Percentiles rank a stretch among this genome's conserved stretches.
These are phyloP conservation scores for Mucor circinelloides DNA, from an alignment of 371 early-diverging fungal species.

Conservation along the genomic window DNA sequence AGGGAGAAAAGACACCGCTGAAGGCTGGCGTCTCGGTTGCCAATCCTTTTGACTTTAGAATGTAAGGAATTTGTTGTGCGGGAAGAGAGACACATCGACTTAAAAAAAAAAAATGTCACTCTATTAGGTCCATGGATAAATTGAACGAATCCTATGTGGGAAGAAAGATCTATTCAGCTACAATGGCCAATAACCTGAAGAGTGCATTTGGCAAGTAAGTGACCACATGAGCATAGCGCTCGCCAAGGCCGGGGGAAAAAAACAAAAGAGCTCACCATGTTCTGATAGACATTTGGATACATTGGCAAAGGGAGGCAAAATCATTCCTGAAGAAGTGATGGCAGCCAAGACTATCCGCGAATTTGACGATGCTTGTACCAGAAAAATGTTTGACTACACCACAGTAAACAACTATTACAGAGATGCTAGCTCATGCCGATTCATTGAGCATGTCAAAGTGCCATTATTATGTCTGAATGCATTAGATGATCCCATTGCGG, in stretches of 20 bases:
- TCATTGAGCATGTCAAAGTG: slow-evolving; percentile 70
- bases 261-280: neutral
- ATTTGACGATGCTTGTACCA: slow-evolving; percentile 76
- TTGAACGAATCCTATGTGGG: slow-evolving; percentile 42
- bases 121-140: slow-evolving; percentile 29
- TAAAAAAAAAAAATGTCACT: neutral
- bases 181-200: slow-evolving; percentile 75
- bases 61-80: slow-evolving; percentile 36
- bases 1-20: slow-evolving; percentile 75
- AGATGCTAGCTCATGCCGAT: slow-evolving; percentile 74
- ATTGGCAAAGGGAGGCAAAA: slow-evolving; percentile 52
- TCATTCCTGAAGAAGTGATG: slow-evolving; percentile 59
- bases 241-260: no score
- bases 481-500: slow-evolving; percentile 93
- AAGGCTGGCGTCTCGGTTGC: slow-evolving; percentile 78
- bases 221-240: neutral
- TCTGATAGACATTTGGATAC: slow-evolving; percentile 56
- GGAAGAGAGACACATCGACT: neutral
- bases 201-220: slow-evolving; percentile 55
- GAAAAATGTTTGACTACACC: slow-evolving; percentile 68
- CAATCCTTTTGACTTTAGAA: slow-evolving; percentile 83
- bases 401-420: slow-evolving; percentile 88
- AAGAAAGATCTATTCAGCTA: slow-evolving; percentile 63
- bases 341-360: slow-evolving; percentile 42
- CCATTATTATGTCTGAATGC: slow-evolving; percentile 87